phyloP scores from a whole-genome alignment of 1,284 basidiomycete genomes.

The Stygiomarasmius scandens region DNA sequence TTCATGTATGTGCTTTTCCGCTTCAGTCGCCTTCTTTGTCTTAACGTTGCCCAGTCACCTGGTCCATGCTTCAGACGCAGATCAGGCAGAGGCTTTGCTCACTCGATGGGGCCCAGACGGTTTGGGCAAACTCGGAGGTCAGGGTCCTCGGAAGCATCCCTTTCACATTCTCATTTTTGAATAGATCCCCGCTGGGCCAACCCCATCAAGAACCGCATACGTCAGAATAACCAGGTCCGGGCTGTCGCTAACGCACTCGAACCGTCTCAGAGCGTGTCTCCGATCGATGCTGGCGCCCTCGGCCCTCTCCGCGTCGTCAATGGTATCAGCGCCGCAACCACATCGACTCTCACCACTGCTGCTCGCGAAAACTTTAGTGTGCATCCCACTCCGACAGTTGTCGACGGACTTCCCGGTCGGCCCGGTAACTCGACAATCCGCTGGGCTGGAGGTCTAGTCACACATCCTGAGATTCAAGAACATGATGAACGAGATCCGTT shows the following conservation, averaged over 20 bases:
- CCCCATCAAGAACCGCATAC: conserved; percentile 86
- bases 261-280: conserved; percentile 50
- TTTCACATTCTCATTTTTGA: conserved; percentile 22
- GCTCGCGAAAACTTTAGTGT: conserved; percentile 65
- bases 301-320: conserved; percentile 82
- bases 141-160: conserved; percentile 34
- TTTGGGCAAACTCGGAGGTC: conserved; percentile 88
- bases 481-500: conserved; percentile 49
- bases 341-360: conserved; percentile 69
- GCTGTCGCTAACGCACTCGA: conserved; percentile 74
- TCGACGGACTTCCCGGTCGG: conserved; percentile 60
- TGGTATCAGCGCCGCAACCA: conserved; percentile 66
- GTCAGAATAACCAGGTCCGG: conserved; percentile 73
- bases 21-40: conserved; percentile 21
- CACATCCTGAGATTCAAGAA: conserved; percentile 65
- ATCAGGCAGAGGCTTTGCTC: conserved; percentile 88
- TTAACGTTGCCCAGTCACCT: conserved; percentile 68
- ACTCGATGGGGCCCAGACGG: conserved; percentile 91
- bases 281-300: conserved; percentile 39
- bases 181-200: conserved; percentile 88
- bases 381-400: conserved; percentile 32
- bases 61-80: conserved; percentile 91
- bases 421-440: conserved; percentile 63
- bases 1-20: conserved; percentile 70
- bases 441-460: conserved; percentile 59